These are phyloP conservation scores for Raffaelea arxii DNA, from an alignment of 2,329 filamentous ascomycete genomes.

Conservation along the genomic window DNA sequence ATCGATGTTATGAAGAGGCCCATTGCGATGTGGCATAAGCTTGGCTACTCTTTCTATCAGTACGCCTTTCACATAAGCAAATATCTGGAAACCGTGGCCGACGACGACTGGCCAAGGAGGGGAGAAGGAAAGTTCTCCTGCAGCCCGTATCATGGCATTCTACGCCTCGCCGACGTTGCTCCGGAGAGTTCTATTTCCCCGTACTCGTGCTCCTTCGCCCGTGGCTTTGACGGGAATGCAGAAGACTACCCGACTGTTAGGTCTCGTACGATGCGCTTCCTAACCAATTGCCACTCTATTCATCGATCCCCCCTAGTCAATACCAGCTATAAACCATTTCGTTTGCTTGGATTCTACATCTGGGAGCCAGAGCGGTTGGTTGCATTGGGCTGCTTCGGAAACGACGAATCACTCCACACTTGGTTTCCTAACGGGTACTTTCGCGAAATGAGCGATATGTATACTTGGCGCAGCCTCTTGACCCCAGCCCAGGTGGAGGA, in stretches of 20 bases:
- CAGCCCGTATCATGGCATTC: background rate
- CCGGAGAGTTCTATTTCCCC: background rate
- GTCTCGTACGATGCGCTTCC: background rate
- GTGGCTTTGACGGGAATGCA: background rate
- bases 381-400: background rate
- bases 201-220: background rate
- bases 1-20: background rate
- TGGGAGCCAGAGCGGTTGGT: background rate
- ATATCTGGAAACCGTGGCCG: background rate
- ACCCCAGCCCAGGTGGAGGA: background rate
- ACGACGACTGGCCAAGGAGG: no score
- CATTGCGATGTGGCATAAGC: background rate
- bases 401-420: background rate
- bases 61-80: background rate
- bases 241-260: background rate
- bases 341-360: background rate
- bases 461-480: background rate
- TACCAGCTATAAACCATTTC: background rate
- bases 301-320: background rate
- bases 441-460: background rate
- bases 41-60: background rate
- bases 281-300: background rate
- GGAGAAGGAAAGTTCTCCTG: no score
- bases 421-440: background rate
- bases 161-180: background rate